Percentiles rank a stretch among this genome's conserved stretches.
phyloP scores from a whole-genome alignment of 495 filamentous ascomycete species.

The Jackrogersella multiformis region DNA sequence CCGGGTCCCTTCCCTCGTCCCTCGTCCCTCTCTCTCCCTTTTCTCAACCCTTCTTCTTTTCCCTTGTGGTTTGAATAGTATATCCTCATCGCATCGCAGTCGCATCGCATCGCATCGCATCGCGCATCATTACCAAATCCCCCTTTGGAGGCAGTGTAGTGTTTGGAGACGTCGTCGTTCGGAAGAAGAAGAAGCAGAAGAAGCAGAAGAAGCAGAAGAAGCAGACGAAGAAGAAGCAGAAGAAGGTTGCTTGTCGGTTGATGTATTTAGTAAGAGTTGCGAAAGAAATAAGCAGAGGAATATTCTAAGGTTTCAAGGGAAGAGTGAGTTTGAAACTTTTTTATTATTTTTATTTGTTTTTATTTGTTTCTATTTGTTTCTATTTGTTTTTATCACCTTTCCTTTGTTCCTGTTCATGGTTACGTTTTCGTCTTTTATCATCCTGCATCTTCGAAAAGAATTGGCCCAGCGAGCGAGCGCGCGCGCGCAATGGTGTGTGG shows the following conservation, averaged over 20 bases:
- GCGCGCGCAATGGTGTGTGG: conserved; percentile 41
- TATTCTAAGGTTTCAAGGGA: conserved; percentile 17
- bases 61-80: conserved; percentile 34
- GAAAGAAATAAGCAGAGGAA: conserved; percentile 26
- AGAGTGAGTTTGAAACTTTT: conserved; percentile 18
- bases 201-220: no score
- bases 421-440: conserved; percentile 5
- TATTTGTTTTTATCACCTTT: no score
- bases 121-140: conserved; percentile 14
- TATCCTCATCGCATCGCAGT: conserved; percentile 23
- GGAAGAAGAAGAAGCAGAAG: conserved; percentile 16
- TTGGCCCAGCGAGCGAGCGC: conserved; percentile 12
- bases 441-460: conserved; percentile 18
- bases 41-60: conserved; percentile 30
- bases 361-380: no score
- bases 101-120: conserved; percentile 36
- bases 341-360: conserved; percentile 16
- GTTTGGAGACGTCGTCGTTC: conserved; percentile 41
- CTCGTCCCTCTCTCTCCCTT: conserved; percentile 34
- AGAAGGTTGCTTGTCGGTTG: conserved; percentile 37
- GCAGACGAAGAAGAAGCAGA: conserved; percentile 11
- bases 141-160: conserved; percentile 38
- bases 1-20: conserved; percentile 43
- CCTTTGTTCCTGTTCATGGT: no score
- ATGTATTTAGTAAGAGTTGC: conserved; percentile 26